Percentiles rank a stretch among this genome's conserved stretches.
Conservation (phyloP, 495 filamentous ascomycete species). For the Penicillium roqueforti region DNA sequence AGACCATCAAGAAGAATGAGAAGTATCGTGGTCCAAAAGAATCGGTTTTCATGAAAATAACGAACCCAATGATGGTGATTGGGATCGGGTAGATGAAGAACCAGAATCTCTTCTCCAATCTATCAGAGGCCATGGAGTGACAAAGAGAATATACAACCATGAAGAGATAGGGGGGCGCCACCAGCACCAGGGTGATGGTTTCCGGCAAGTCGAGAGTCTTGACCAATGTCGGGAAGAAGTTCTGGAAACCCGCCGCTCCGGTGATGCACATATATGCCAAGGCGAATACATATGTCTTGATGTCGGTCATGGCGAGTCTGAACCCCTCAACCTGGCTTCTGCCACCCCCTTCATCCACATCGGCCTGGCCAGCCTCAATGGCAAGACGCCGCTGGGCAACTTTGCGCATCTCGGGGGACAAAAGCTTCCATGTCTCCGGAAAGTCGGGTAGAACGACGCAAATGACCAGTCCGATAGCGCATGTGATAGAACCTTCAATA, state of each 20-base stretch:
- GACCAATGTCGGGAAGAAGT: slow-evolving; percentile 52
- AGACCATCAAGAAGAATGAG: slow-evolving; percentile 52
- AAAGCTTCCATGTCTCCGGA: slow-evolving; percentile 44
- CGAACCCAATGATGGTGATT: slow-evolving; percentile 46
- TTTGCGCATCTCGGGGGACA: slow-evolving; percentile 45
- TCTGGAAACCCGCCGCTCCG: slow-evolving; percentile 51
- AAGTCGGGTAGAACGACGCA: slow-evolving; percentile 46
- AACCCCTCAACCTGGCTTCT: slow-evolving; percentile 47
- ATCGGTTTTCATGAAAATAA: slow-evolving; percentile 48
- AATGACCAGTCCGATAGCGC: slow-evolving; percentile 38
- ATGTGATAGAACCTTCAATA: slow-evolving; percentile 43
- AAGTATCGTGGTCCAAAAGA: slow-evolving; percentile 50
- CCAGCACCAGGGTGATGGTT: slow-evolving; percentile 45
- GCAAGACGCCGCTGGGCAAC: slow-evolving; percentile 49
- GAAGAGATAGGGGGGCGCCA: slow-evolving; percentile 53
- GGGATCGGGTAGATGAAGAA: slow-evolving; percentile 50
- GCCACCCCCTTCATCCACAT: slow-evolving; percentile 45
- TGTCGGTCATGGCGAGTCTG: slow-evolving; percentile 49
- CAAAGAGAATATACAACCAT: slow-evolving; percentile 48
- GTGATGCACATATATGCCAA: slow-evolving; percentile 50
- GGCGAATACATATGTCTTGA: slow-evolving; percentile 49
- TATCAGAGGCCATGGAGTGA: slow-evolving; percentile 47
- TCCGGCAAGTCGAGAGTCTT: slow-evolving; percentile 38
- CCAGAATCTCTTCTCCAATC: slow-evolving; percentile 45
- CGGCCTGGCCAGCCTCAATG: slow-evolving; percentile 46